Evolutionary conservation across 2,329 filamentous ascomycete genomes (phyloP), one percentile per base, ranked within the genome.

Genomic region (Pseudocercospora fijiensis): DNA sequence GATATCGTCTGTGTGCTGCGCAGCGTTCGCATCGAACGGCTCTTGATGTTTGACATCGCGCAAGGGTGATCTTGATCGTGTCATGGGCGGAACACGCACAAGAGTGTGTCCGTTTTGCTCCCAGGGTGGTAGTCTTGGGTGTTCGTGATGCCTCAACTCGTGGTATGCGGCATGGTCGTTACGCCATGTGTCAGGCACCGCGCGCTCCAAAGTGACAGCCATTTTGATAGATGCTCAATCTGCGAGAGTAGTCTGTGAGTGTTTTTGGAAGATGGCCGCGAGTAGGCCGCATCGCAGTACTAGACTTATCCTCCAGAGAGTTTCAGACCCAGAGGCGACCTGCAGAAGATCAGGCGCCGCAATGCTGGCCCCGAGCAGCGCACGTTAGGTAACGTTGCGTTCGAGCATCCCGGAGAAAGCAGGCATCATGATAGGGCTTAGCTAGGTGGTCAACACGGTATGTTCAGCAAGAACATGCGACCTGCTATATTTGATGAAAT

Each of bases 1-100:
- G 2, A 8, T 26, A n/a, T 53, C 13, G 49, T 26, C 26, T 4
- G 13, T 7, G 4, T 5, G 1, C 49, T 53, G 9, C 2, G 9
- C 11, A 9, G 49, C 49, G 6, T 11, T 2, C 1, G 18, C 16
- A 16, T 13, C 11, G 22, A 26, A 2, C 4, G 28, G 1, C 24
- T 24, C 49, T 30, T 28, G 26, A 10, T 53, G 26, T 16, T 53
- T 26, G 6, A 18, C 10, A 3, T 28, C 11, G 11, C 11, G 11
- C 26, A 53, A 16, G 1, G 26, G 49, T 2, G 49, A 26, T 16
- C 22, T 53, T 13, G 26, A 6, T n/a, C 11, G 49, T 7, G 13
- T 30, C 26, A 67, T 64, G 60, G 59, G 68, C 5, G 66, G 66
- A 9, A 68, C 66, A 26, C 64, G 62, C 1, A 67, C 47, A 9